Evolutionary conservation across 202 grass and related monocot species (phyloP).

Genomic region (Setaria viridis): DNA sequence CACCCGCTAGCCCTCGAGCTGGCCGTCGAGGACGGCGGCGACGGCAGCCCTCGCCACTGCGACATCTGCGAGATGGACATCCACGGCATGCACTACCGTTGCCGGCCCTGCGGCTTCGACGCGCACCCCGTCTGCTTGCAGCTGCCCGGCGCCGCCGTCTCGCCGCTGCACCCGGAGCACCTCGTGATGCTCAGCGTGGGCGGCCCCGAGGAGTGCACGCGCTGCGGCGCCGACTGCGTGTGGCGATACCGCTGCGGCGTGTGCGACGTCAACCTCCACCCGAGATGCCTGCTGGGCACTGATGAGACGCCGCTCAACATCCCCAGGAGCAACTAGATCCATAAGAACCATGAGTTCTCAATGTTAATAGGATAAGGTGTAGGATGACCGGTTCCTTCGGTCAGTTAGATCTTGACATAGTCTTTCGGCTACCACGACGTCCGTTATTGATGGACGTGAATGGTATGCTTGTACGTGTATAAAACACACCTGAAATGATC

Average conservation of each 20-base stretch:
- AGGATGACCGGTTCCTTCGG: too few species aligned
- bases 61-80: conserved; percentile 35
- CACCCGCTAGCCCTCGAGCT: conserved; percentile 40
- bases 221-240: background rate
- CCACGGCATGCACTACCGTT: conserved; percentile 41
- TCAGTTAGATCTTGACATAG: too few species aligned
- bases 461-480: too few species aligned
- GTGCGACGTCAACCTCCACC: conserved; percentile 10
- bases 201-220: background rate
- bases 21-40: background rate
- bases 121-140: conserved; percentile 50
- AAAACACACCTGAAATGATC: too few species aligned
- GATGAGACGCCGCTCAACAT: background rate
- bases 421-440: too few species aligned
- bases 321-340: background rate
- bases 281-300: background rate
- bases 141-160: conserved; percentile 27
- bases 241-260: background rate
- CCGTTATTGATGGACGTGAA: too few species aligned
- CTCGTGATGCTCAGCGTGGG: conserved; percentile 4
- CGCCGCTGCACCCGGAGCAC: conserved; percentile 36
- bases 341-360: background rate
- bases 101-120: conserved; percentile 46
- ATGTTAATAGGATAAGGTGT: too few species aligned
- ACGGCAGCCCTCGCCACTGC: background rate